Evolutionary conservation across 2,329 filamentous ascomycete genomes (phyloP), one percentile per base, ranked within the genome.

Genomic region (Pezicula neosporulosa): DNA sequence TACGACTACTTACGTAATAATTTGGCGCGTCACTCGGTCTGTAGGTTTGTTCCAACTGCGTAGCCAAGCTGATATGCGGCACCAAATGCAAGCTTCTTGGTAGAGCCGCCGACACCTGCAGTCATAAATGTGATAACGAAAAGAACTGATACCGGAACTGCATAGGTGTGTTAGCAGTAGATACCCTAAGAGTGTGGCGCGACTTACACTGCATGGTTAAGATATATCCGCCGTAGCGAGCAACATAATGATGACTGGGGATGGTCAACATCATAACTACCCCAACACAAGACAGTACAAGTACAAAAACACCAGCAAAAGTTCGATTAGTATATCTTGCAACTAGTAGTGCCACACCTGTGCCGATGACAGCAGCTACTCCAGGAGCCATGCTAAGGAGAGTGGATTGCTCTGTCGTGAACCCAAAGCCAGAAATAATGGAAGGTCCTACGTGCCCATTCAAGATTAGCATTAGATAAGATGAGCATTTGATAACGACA

Each of bases 21-120:
- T 74, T 68, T 1, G 77, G 77, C 0, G 72, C 76, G 50, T 81
- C 75, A 30, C 66, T 67, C 5, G 70, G 71, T 56, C 75, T 75
- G 66, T 81, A 80, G 4, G 76, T 80, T 61, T 79, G 74, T 81
- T 12, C 75, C 77, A 8, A 79, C 61, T 0, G 74, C 21, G 6
- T 53, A 5, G 55, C 52, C 3, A 72, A 38, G 36, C 16, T 38
- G 36, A 16, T 38, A 38, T 15, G 36, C 36, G 16, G 36, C 36
- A 38, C 36, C 36, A 8, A 38, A 38, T 15, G 36, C 36, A 15
- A 38, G 36, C 36, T 38, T 38, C 36, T 38, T 38, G 16, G 36
- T 38, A 16, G 36, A 15, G 36, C 36, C 36, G 6, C 13, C 13
- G 4, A 38, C 36, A 38, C 36, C 36, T 15, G 36, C 36, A 38